Evolutionary conservation across 495 filamentous ascomycete genomes (phyloP), one percentile per base, ranked within the genome.

Genomic region (Aspergillus taichungensis): DNA sequence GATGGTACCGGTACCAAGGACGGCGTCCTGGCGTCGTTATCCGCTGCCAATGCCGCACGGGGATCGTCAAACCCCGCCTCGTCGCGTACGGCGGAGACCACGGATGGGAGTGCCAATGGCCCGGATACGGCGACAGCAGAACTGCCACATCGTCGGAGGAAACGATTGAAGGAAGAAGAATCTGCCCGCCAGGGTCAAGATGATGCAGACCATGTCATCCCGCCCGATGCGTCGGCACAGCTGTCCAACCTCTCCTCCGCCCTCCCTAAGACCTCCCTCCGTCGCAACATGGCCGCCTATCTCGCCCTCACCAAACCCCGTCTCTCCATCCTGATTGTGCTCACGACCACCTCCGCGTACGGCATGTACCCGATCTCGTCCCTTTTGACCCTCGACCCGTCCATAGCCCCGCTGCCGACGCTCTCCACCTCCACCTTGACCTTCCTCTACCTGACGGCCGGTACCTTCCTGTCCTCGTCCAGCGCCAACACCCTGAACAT

Each of bases 401-500:
- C 80, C 8, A 77, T 84, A 39, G 80, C 83, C 24, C 74, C 75
- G 35, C 81, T 87, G 12, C 91, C 92, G 0, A 91, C 88, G 7
- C 79, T 98, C 37, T 88, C 83, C 10, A 82, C 92, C 6, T 88
- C 83, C 29, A 83, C 92, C 5, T 71, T 97, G 31, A 98, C 94
- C 8, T 82, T 98, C 12, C 71, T 91, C 47, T 96, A 94, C 75
- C 79, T 98, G 53, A 95, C 91, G 0, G 75, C 78, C 10, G 92
- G 92, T 38, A 98, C 92, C 1, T 78, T 91, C 11, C 77, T 97
- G 6, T 85, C 84, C 57, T 85, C 73, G 29, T 87, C 88, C 39
- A 84, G 83, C 50, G 92, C 92, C 37, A 98, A 97, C 55, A 83
- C 92, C 0, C 71, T 97, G 40, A 98, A 98, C 71, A 98, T 98